A percentile compares a stretch with the other conserved stretches of the same genome.
Evolutionary conservation across 176 grass and related monocot species (phyloP).

Genomic region (Microstegium vimineum): DNA sequence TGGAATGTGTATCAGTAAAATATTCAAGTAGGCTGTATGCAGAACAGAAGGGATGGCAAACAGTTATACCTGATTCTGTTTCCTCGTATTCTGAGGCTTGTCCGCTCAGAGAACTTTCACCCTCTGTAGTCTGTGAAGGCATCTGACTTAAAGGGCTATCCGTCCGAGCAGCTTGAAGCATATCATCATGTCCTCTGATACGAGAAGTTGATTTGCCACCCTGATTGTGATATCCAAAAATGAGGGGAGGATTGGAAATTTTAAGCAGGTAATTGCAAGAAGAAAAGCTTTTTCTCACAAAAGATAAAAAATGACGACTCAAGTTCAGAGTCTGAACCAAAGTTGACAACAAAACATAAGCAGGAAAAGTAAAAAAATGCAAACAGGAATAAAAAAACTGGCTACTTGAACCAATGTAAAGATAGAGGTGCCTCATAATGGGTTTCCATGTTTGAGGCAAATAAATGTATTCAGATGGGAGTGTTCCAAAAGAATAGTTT

Average conservation of each 20-base stretch:
- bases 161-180: conserved; percentile 37
- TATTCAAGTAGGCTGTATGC: conserved; percentile 53
- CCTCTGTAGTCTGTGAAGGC: conserved; percentile 81
- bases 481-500: neutral
- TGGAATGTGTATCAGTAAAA: conserved; percentile 98
- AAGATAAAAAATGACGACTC: neutral
- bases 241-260: neutral
- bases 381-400: neutral
- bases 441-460: neutral
- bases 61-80: conserved; percentile 85
- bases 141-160: conserved; percentile 77
- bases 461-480: neutral
- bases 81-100: conserved; percentile 84
- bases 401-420: conserved; percentile 3
- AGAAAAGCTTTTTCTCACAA: conserved; percentile 10
- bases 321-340: conserved; percentile 2
- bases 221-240: conserved; percentile 37
- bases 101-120: conserved; percentile 84
- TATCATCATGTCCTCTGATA: conserved; percentile 54
- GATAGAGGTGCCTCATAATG: neutral
- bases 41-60: conserved; percentile 43
- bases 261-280: conserved; percentile 5
- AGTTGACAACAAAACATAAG: conserved; percentile 3
- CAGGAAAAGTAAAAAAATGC: neutral
- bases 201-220: conserved; percentile 75